Percentiles rank a stretch among this genome's conserved stretches.
These are phyloP conservation scores for Septoria petroselini DNA, from an alignment of 2,329 filamentous ascomycete species.

Conservation along the genomic window DNA sequence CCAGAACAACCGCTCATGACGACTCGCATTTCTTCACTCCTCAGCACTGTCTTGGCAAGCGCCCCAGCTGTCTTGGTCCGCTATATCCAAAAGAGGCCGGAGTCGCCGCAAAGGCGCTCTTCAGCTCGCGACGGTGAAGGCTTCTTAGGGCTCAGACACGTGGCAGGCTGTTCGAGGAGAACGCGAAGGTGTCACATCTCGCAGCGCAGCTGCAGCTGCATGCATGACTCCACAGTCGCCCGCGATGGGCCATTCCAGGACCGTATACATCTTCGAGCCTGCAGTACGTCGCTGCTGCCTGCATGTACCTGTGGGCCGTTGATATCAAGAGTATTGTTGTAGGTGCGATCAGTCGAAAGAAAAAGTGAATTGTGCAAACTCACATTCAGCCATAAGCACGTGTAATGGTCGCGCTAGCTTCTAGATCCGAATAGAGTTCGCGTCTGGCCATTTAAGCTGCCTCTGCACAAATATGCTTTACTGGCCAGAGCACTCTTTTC, in stretches of 20 bases:
- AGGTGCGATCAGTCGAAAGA: neutral
- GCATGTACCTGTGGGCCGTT: too few relatives aligned
- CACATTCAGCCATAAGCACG: neutral
- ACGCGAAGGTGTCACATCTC: too few relatives aligned
- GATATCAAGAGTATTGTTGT: too few relatives aligned
- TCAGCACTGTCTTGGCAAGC: neutral
- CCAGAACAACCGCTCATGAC: too few relatives aligned
- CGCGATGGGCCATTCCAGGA: neutral
- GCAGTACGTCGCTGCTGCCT: neutral
- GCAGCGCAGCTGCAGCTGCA: neutral
- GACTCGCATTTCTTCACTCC: too few relatives aligned
- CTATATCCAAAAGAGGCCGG: neutral
- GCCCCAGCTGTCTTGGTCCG: neutral
- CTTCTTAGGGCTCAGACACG: neutral
- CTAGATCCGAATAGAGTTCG: constrained; percentile 7
- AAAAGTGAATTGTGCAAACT: neutral
- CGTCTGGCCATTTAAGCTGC: neutral
- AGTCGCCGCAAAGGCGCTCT: neutral
- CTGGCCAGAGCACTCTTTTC: constrained; percentile 1
- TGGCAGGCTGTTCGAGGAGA: neutral
- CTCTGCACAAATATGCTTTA: neutral
- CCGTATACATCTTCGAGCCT: neutral
- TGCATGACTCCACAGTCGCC: neutral
- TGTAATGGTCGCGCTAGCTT: constrained; percentile 2
- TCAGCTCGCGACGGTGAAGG: too few relatives aligned